phyloP scores from a whole-genome alignment of 768 basidiomycete species.

The Sistotremastrum niveocremeum region DNA sequence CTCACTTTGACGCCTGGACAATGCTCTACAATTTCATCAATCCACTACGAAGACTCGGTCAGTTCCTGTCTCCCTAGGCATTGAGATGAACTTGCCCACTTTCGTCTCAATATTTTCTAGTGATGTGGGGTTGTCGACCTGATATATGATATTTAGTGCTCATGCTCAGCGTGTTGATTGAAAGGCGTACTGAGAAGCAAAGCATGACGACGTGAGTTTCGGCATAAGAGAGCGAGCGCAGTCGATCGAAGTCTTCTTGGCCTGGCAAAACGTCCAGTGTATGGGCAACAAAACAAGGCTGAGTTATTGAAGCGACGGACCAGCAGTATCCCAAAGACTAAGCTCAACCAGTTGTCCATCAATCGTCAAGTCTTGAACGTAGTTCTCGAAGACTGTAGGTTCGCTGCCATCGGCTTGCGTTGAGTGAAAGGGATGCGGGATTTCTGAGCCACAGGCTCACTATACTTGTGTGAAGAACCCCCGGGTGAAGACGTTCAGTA shows the following conservation, averaged over 20 bases:
- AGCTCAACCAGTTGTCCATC: slow-evolving; percentile 85
- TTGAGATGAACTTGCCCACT: slow-evolving; percentile 26
- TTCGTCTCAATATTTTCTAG: slow-evolving; percentile 93
- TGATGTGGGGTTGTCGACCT: slow-evolving; percentile 92
- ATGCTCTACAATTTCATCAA: slow-evolving; percentile 83
- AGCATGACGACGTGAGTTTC: slow-evolving; percentile 95
- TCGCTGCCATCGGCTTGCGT: slow-evolving; percentile 33
- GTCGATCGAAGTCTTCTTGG: slow-evolving; percentile 89
- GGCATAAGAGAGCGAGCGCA: slow-evolving; percentile 90
- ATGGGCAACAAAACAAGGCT: not conserved
- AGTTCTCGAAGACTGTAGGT: slow-evolving; percentile 95
- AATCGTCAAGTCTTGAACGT: slow-evolving; percentile 78
- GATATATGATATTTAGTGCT: slow-evolving; percentile 1
- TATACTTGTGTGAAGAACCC: slow-evolving; percentile 94
- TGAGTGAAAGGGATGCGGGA: not conserved
- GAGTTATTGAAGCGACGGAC: slow-evolving; percentile 28
- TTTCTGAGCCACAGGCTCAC: slow-evolving; percentile 29
- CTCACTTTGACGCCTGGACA: slow-evolving; percentile 90
- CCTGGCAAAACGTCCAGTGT: slow-evolving; percentile 30
- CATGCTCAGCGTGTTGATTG: not conserved
- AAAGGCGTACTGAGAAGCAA: slow-evolving; percentile 71
- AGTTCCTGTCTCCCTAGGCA: not conserved
- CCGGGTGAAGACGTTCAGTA: slow-evolving; percentile 77
- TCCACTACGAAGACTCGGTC: slow-evolving; percentile 45
- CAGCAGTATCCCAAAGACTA: slow-evolving; percentile 95